phyloP scores from a whole-genome alignment of 2,329 filamentous ascomycete species.

The Ceratocystis harringtonii region DNA sequence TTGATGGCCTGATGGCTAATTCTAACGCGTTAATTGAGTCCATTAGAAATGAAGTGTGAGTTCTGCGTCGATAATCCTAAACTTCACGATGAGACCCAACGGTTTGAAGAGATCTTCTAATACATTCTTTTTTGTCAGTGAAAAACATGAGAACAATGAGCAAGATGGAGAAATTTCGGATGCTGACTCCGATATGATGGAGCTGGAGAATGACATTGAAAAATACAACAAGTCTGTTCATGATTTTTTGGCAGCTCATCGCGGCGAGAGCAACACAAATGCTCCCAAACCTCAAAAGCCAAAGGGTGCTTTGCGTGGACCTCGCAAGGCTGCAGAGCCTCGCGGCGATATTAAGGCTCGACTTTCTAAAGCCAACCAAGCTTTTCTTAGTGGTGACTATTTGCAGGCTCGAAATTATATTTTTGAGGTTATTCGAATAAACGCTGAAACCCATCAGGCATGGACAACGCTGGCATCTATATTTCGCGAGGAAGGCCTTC shows the following conservation, averaged over 20 bases:
- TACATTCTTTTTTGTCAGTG: background rate
- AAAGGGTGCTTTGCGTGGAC: slow-evolving; percentile 27
- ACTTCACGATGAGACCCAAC: background rate
- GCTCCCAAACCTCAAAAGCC: slow-evolving; percentile 16
- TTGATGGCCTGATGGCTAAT: slow-evolving; percentile 3
- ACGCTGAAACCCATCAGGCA: slow-evolving; percentile 50
- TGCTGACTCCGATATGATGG: slow-evolving; percentile 32
- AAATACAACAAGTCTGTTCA: slow-evolving; percentile 30
- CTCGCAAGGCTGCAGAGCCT: slow-evolving; percentile 49
- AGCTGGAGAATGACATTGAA: slow-evolving; percentile 30
- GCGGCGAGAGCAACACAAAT: background rate
- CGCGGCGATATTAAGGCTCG: slow-evolving; percentile 56
- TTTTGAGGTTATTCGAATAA: slow-evolving; percentile 51
- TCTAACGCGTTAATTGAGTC: slow-evolving; percentile 13
- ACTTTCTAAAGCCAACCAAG: slow-evolving; percentile 50
- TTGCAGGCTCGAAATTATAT: slow-evolving; percentile 43
- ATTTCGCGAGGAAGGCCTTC: slow-evolving; percentile 43
- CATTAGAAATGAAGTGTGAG: slow-evolving; percentile 15
- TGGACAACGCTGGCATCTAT: slow-evolving; percentile 49
- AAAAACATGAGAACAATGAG: background rate
- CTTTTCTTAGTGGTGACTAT: slow-evolving; percentile 48
- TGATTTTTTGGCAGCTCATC: slow-evolving; percentile 28
- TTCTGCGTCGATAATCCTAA: background rate
- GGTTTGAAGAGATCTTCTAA: slow-evolving; percentile 1
- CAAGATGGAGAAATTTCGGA: slow-evolving; percentile 25